Evolutionary conservation across 2,329 filamentous ascomycete species (phyloP).

Genomic region (Endoconidiophora laricicola): DNA sequence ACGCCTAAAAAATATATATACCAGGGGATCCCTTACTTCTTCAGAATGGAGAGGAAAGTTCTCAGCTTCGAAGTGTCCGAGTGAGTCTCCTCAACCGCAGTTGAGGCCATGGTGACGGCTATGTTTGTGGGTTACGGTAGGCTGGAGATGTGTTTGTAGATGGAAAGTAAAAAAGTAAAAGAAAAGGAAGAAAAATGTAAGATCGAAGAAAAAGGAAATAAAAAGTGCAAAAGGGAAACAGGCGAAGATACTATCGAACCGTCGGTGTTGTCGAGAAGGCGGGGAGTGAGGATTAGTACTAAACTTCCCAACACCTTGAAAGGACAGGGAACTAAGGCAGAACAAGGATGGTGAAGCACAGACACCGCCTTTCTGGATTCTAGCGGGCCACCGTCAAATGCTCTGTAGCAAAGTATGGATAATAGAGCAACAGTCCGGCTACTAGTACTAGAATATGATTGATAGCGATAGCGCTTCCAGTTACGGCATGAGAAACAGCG

Average conservation of each 20-base stretch:
- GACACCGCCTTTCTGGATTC: slow-evolving; percentile 6
- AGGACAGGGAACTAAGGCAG: background rate
- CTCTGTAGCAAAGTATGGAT: background rate
- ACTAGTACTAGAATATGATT: background rate
- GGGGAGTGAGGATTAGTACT: slow-evolving; percentile 4
- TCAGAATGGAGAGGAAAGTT: slow-evolving; percentile 11
- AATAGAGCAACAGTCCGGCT: background rate
- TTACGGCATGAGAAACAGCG: no score
- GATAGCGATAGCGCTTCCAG: background rate
- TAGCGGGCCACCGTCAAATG: background rate
- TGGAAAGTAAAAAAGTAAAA: background rate
- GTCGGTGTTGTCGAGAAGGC: background rate
- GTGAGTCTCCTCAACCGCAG: slow-evolving; percentile 9
- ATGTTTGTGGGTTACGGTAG: background rate
- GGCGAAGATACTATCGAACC: background rate
- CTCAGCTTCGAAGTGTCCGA: slow-evolving; percentile 10
- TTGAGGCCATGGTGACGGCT: slow-evolving; percentile 7
- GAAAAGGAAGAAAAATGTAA: background rate
- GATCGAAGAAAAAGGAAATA: background rate
- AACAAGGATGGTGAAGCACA: slow-evolving; percentile 2
- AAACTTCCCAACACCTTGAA: slow-evolving; percentile 1
- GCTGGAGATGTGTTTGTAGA: background rate
- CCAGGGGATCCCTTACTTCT: slow-evolving; percentile 11
- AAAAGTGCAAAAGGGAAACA: background rate
- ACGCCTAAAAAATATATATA: background rate